These are phyloP conservation scores for Barnettozyma siamensis DNA, from an alignment of 805 yeast species.

Conservation along the genomic window DNA sequence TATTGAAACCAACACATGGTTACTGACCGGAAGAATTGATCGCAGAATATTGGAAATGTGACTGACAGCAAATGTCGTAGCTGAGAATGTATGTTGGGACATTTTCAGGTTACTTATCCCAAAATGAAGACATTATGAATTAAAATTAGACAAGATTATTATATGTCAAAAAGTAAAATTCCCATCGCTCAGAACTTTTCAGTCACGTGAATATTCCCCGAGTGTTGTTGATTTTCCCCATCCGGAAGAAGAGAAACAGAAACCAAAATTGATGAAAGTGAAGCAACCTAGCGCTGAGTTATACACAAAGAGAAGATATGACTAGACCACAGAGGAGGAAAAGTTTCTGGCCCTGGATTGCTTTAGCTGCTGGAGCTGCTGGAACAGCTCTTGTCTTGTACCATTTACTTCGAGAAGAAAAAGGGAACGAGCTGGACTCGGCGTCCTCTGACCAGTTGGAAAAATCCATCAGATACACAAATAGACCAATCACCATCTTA, in stretches of 20 bases:
- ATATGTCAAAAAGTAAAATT: neutral
- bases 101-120: neutral
- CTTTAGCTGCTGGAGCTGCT: conserved; percentile 7
- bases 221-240: conserved; percentile 3
- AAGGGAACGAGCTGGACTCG: conserved; percentile 1
- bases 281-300: neutral
- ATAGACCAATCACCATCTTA: conserved; percentile 20
- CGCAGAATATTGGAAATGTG: conserved; percentile 42
- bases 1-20: conserved; percentile 36
- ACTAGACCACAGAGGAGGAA: conserved; percentile 1
- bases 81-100: conserved; percentile 28
- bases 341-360: conserved; percentile 9
- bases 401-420: conserved; percentile 3
- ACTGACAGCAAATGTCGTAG: conserved; percentile 40
- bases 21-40: conserved; percentile 36
- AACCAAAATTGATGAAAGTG: neutral
- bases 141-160: too few species aligned
- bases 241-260: conserved; percentile 5
- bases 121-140: neutral
- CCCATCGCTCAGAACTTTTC: neutral
- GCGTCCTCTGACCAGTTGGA: conserved; percentile 5
- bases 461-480: conserved; percentile 15
- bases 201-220: too few species aligned
- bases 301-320: neutral
- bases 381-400: conserved; percentile 13